Base-by-base conservation (phyloP, 768 basidiomycete species). In the Auriculariales sp. region DNA sequence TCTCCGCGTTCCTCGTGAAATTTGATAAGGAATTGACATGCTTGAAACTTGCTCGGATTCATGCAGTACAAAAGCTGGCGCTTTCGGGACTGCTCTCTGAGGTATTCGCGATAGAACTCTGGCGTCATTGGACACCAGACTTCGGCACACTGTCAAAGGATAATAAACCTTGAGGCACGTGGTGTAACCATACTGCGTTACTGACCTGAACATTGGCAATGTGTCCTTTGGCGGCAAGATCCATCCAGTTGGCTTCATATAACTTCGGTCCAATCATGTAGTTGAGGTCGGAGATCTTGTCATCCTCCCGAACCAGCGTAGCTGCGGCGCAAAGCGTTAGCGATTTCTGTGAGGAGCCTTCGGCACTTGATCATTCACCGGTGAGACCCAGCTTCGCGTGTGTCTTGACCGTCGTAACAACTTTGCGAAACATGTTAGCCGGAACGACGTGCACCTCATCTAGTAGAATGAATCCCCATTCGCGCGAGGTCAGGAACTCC, bases 241-340 rank as follows among this genome's bases (percentile, higher is more conserved):
- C 95, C 94, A 99, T 98, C 95, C 95, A 99, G 62, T 99, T 99
- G 3, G 95, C 95, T 67, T 99, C 95, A 61, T 99, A 99, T 28
- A 99, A 74, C 66, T 99, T 99, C 9, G 95, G 95, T 5, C 95
- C 95, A 63, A 99, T 98, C 82, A 98, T 88, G 61, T 98, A 99
- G 62, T 98, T 98, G 50, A 99, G 71, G 66, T 99, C 95, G 14
- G 85, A 83, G 59, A 99, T 98, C 69, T 97, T 97, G 64, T 99
- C 95, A 60, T 99, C 95, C 66, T 99, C 95, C 52, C 95, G 85
- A 24, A 99, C 95, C 34, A 99, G 81, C 2, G 95, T 99, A 3
- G 95, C 95, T 94, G 60, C 12, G n/a, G 15, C 33, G 27, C 25
- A 33, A 46, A 46, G 36, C 46, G 46, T 22, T 11, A 45, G 22